Evolutionary conservation across 495 filamentous ascomycete genomes (phyloP).

Genomic region (Neohortaea acidophila): DNA sequence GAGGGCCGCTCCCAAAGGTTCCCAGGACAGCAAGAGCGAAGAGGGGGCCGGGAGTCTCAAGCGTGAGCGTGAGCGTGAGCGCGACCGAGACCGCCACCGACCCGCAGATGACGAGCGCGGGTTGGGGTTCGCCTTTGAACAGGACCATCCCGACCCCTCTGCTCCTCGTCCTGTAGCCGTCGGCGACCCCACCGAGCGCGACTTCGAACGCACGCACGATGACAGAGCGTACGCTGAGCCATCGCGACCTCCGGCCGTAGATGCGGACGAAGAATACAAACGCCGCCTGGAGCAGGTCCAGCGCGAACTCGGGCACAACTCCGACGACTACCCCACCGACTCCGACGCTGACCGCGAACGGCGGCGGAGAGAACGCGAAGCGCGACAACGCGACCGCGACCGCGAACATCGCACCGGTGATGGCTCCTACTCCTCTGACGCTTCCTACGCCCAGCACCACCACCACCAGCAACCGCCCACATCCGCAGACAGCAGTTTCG

Average conservation of each 20-base stretch:
- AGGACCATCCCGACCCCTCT: constrained; percentile 10
- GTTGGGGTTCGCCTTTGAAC: constrained; percentile 17
- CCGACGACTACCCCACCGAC: constrained; percentile 7
- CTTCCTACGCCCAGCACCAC: neutral
- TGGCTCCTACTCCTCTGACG: neutral
- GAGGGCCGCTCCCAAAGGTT: no score
- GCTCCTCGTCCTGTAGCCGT: constrained; percentile 18
- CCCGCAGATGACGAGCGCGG: constrained; percentile 6
- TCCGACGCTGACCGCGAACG: constrained; percentile 18
- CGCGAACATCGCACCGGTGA: constrained; percentile 1
- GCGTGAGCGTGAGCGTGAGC: constrained; percentile 10
- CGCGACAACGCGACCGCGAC: constrained; percentile 13
- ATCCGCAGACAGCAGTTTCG: neutral
- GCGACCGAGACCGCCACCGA: constrained; percentile 7
- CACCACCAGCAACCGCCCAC: neutral
- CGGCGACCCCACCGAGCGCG: constrained; percentile 17
- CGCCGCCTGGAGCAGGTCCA: constrained; percentile 25
- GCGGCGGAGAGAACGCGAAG: constrained; percentile 16
- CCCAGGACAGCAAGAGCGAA: no score
- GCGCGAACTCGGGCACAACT: constrained; percentile 12
- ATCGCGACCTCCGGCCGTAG: constrained; percentile 13
- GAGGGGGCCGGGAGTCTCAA: no score
- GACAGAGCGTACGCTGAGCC: constrained; percentile 1
- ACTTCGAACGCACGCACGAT: constrained; percentile 4
- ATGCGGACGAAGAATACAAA: constrained; percentile 29